phyloP scores from a whole-genome alignment of 2,329 filamentous ascomycete species.

The Rhynchosporium agropyri region DNA sequence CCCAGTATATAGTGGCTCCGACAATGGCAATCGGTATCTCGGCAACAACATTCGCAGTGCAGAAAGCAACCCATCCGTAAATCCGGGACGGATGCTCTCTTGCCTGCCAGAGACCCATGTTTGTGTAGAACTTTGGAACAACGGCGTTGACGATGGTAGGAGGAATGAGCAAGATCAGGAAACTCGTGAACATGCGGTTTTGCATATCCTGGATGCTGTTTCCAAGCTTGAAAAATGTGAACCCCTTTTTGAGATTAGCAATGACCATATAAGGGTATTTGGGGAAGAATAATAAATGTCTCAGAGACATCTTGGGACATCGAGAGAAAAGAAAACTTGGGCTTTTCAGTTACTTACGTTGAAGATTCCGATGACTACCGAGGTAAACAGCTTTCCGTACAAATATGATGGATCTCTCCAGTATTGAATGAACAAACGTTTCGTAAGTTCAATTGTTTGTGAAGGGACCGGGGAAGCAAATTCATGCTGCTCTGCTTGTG shows the following conservation, averaged over 20 bases:
- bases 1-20: conserved; percentile 67
- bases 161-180: conserved; percentile 63
- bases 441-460: conserved; percentile 68
- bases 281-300: no score
- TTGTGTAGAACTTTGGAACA: conserved; percentile 76
- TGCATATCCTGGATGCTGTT: conserved; percentile 70
- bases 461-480: conserved; percentile 67
- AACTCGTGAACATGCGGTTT: conserved; percentile 75
- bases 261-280: no score
- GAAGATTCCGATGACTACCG: conserved; percentile 73
- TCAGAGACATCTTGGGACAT: no score
- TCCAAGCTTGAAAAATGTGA: conserved; percentile 74
- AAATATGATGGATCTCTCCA: conserved; percentile 78
- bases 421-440: conserved; percentile 71
- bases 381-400: conserved; percentile 75
- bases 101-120: conserved; percentile 72
- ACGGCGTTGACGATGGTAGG: conserved; percentile 73
- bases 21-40: conserved; percentile 74
- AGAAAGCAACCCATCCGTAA: conserved; percentile 78
- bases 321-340: no score
- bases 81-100: conserved; percentile 74
- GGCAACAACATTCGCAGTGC: conserved; percentile 70
- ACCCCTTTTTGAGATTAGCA: conserved; percentile 48
- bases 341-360: conserved; percentile 46
- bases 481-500: conserved; percentile 50